A percentile compares a stretch with the other conserved stretches of the same genome.
Conservation (phyloP, 805 yeast species). For the Dipodascopsis tothii region DNA sequence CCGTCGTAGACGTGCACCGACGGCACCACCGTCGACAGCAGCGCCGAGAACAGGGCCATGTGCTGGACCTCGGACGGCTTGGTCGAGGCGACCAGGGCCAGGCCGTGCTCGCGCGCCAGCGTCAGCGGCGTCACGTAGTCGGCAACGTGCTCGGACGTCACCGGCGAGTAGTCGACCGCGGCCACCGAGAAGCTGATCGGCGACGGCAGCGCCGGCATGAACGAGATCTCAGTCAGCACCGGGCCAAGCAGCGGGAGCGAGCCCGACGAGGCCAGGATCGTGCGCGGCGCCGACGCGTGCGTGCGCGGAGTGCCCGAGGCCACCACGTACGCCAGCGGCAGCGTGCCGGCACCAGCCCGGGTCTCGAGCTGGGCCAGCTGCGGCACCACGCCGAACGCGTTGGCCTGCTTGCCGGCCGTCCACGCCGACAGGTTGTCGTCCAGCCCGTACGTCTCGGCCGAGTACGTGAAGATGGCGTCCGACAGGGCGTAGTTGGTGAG, state of each 20-base stretch:
- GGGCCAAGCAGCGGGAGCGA: conserved; percentile 65
- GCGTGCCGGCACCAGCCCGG: conserved; percentile 76
- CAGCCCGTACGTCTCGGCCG: conserved; percentile 54
- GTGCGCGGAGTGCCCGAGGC: conserved; percentile 16
- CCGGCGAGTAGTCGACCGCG: conserved; percentile 61
- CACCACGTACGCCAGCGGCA: conserved; percentile 62
- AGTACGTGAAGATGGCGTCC: conserved; percentile 51
- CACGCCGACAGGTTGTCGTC: conserved; percentile 57
- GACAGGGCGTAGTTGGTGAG: conserved; percentile 29
- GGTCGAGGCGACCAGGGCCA: conserved; percentile 65
- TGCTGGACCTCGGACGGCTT: conserved; percentile 58
- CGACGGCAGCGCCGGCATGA: conserved; percentile 34
- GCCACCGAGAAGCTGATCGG: conserved; percentile 69
- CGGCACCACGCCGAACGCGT: conserved; percentile 54
- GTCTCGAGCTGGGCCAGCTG: conserved; percentile 51
- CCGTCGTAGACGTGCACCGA: conserved; percentile 78
- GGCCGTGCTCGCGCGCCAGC: conserved; percentile 54
- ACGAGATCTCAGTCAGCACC: conserved; percentile 37
- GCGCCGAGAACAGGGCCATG: conserved; percentile 55
- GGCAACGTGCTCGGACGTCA: conserved; percentile 45
- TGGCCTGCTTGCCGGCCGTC: conserved; percentile 45
- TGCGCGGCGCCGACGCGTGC: conserved; percentile 28
- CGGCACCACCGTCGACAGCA: conserved; percentile 48
- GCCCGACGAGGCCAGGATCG: conserved; percentile 57
- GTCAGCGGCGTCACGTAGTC: conserved; percentile 57